Evolutionary conservation across 257 asterid genomes (phyloP).

Genomic region (Henckelia pumila): DNA sequence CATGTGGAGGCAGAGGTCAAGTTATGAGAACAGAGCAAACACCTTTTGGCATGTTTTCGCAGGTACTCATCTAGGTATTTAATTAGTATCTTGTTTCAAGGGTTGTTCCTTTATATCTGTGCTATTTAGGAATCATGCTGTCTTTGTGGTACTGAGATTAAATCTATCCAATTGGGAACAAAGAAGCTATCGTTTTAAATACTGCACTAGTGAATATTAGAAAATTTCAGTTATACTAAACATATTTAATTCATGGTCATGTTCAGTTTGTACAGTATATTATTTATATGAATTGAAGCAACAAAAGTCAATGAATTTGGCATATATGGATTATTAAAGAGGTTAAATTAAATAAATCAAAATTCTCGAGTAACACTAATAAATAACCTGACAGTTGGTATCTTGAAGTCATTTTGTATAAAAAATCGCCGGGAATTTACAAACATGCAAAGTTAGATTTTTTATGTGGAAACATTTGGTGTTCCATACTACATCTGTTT

Average conservation of each 20-base stretch:
- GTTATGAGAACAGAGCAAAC: slow-evolving; percentile 99
- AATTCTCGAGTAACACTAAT: neutral
- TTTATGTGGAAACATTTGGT: neutral
- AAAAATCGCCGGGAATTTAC: neutral
- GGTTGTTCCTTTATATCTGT: slow-evolving; percentile 12
- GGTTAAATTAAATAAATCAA: neutral
- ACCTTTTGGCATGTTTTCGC: slow-evolving; percentile 98
- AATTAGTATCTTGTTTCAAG: slow-evolving; percentile 19
- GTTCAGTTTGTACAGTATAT: neutral
- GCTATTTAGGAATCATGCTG: neutral
- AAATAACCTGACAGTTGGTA: neutral
- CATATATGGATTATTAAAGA: neutral
- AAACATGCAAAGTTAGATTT: neutral
- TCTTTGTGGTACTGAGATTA: neutral
- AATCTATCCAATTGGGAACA: slow-evolving; percentile 4
- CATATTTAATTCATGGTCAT: neutral
- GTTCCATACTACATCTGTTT: neutral
- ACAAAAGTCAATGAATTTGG: neutral
- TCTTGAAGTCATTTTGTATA: too few relatives aligned
- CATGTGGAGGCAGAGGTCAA: slow-evolving; percentile 99
- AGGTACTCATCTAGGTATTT: slow-evolving; percentile 48
- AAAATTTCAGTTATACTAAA: neutral
- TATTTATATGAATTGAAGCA: neutral
- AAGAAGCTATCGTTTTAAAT: neutral
- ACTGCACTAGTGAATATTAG: neutral